phyloP scores from a whole-genome alignment of 2,329 filamentous ascomycete species.

The Gyromitra esculenta region DNA sequence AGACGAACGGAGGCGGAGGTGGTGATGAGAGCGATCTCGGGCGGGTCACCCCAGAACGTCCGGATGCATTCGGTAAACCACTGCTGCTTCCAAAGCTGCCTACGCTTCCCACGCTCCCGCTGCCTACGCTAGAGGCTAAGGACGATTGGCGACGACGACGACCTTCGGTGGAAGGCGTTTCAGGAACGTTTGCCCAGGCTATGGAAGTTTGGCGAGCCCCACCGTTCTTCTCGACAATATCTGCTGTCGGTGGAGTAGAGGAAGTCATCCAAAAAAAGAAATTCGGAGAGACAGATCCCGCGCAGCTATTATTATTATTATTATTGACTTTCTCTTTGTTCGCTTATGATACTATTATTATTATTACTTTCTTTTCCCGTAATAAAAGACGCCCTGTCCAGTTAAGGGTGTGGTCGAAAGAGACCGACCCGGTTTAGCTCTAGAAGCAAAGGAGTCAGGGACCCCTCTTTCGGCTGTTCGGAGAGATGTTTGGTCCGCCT shows the following conservation, averaged over 20 bases:
- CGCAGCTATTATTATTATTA: constrained; percentile 42
- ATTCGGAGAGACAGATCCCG: constrained; percentile 16
- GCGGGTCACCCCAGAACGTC: constrained; percentile 46
- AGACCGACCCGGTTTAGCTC: constrained; percentile 32
- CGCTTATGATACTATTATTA: constrained; percentile 33
- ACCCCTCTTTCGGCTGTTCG: constrained; percentile 26
- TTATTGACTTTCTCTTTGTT: constrained; percentile 33
- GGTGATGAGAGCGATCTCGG: constrained; percentile 57
- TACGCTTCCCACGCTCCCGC: constrained; percentile 42
- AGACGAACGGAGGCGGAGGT: constrained; percentile 58
- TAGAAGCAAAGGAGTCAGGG: constrained; percentile 27
- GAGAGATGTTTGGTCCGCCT: constrained; percentile 22
- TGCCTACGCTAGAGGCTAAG: constrained; percentile 49
- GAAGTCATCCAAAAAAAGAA: constrained; percentile 54
- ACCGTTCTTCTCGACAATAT: constrained; percentile 45
- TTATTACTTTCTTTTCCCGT: constrained; percentile 27
- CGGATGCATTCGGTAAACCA: constrained; percentile 48
- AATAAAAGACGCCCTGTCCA: constrained; percentile 7
- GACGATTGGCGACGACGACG: constrained; percentile 51
- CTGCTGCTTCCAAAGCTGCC: constrained; percentile 41
- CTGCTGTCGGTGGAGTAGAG: constrained; percentile 40
- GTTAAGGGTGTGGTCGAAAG: constrained; percentile 36
- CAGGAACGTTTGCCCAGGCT: constrained; percentile 53
- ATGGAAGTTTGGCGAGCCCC: constrained; percentile 51
- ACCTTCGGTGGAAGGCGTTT: constrained; percentile 46